These are phyloP conservation scores for Melampsora americana DNA, from an alignment of 1,284 basidiomycete species.

Conservation along the genomic window DNA sequence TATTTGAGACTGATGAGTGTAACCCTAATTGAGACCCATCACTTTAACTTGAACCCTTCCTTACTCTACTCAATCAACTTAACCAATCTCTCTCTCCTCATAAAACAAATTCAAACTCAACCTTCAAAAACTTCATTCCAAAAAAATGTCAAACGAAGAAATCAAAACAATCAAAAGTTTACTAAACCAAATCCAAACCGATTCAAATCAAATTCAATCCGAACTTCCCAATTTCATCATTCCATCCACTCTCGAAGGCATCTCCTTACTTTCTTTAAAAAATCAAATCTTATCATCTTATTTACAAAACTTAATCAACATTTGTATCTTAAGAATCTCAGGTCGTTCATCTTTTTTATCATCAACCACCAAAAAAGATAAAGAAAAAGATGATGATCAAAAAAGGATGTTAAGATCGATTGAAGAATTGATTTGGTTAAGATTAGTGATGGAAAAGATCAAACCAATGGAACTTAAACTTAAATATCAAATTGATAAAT, in stretches of 20 bases:
- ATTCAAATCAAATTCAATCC: background rate
- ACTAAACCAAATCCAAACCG: background rate
- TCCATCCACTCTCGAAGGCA: conserved; percentile 62
- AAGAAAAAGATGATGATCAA: no score
- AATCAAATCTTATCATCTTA: conserved; percentile 82
- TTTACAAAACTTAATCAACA: conserved; percentile 75
- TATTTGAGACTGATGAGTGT: no score
- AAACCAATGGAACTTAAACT: conserved; percentile 72
- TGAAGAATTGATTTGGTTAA: conserved; percentile 34
- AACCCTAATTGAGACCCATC: no score
- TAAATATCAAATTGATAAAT: conserved; percentile 92
- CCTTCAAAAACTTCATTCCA: no score
- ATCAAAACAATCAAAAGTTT: background rate
- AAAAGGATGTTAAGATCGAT: conserved; percentile 58
- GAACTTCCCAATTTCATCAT: background rate
- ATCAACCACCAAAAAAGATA: no score
- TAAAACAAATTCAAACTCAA: no score
- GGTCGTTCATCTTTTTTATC: conserved; percentile 63
- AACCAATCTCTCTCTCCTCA: no score
- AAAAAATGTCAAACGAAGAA: background rate
- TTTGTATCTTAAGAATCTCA: conserved; percentile 67
- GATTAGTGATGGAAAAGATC: conserved; percentile 58
- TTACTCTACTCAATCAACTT: no score
- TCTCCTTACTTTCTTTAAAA: conserved; percentile 85
- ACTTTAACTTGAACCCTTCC: no score